Conservation (phyloP, 2,329 filamentous ascomycete species). For the Xenosphaeropsis pyriputrescens region DNA sequence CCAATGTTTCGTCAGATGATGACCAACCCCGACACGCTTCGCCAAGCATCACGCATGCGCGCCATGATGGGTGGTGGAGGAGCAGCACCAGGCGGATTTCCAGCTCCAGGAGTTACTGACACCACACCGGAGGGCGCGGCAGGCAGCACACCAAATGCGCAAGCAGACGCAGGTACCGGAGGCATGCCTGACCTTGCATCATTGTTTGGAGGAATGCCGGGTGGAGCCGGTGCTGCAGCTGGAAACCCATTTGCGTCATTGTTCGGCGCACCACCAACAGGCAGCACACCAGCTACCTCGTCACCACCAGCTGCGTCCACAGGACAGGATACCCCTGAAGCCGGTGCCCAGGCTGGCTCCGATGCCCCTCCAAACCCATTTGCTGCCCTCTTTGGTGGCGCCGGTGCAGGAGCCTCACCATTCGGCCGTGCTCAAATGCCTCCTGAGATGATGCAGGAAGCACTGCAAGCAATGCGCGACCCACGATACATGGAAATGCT, state of each 20-base stretch:
- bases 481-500: neutral
- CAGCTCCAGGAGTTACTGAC: conserved; percentile 83
- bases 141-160: conserved; percentile 13
- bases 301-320: conserved; percentile 15
- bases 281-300: conserved; percentile 13
- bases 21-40: conserved; percentile 74
- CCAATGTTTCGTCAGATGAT: conserved; percentile 86
- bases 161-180: conserved; percentile 6
- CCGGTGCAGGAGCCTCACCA: conserved; percentile 23
- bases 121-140: conserved; percentile 44
- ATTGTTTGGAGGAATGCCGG: conserved; percentile 17
- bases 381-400: conserved; percentile 41
- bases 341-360: conserved; percentile 17
- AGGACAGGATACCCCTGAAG: conserved; percentile 16
- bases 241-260: conserved; percentile 49
- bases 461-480: conserved; percentile 26
- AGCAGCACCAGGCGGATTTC: conserved; percentile 48
- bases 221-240: conserved; percentile 17
- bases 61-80: conserved; percentile 42
- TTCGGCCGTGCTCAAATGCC: conserved; percentile 29
- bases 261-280: conserved; percentile 20
- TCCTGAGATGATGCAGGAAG: conserved; percentile 39
- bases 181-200: neutral
- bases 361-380: conserved; percentile 44
- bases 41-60: conserved; percentile 73